Evolutionary conservation across 805 yeast genomes (phyloP), one percentile per base, ranked within the genome.

Genomic region (Monosporozyma aerobia): DNA sequence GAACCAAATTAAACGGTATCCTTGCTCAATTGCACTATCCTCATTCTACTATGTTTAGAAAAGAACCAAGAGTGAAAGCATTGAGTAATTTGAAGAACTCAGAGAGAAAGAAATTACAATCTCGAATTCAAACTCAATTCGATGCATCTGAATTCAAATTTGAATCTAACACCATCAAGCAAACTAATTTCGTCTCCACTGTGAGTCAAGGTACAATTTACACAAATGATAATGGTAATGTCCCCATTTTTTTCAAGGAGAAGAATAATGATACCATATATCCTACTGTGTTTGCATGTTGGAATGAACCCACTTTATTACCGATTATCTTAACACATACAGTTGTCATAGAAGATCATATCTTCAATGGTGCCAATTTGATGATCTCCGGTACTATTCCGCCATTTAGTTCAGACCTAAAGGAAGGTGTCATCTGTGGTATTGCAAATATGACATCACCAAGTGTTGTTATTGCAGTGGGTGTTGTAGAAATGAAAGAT

Each of bases 71-170:
- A 62, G 73, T 84, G 53, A 90, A 90, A 69, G 82, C 95, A 3
- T 73, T 81, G 50, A 78, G 95, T 22, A 87, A 88, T 59, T 74
- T 94, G 54, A 90, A 89, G 68, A 79, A 87, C 13, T 85, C 96
- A 0, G 97, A 89, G 57, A 73, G 94, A 43, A 77, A 67, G 58
- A 58, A 66, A 32, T 62, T 81, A 13, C 59, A 77, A 16, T 70
- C 75, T 46, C 77, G 75, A 32, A 66, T 71, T 4, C 74, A 74
- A 51, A 58, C 63, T 13, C 67, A 63, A 19, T 85, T 50, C 86
- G 87, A 44, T 14, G 27, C 29, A 7, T 29, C 50, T 14, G 47
- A 45, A 16, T 50, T 44, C 16, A 44, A 29, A 44, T 50, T 50
- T 29, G 43, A 10, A 58, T 71, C 76, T 51, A 66, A 54, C 58